Evolutionary conservation across 1,284 basidiomycete genomes (phyloP).

Genomic region (Ceratobasidium papillatum): DNA sequence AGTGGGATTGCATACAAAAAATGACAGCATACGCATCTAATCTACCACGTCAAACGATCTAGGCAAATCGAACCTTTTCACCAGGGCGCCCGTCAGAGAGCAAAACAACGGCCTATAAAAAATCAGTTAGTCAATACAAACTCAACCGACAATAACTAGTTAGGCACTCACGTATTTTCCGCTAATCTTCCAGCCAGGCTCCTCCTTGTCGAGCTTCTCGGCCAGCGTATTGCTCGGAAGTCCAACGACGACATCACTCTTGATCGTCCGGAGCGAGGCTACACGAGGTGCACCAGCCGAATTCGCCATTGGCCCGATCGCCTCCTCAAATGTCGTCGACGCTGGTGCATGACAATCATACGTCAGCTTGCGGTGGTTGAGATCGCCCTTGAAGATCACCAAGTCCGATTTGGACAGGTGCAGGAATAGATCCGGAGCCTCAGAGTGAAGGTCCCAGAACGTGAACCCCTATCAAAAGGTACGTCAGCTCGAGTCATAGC

Average conservation of each 20-base stretch:
- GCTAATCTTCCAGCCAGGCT: slow-evolving; percentile 97
- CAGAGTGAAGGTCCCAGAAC: slow-evolving; percentile 86
- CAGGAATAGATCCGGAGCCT: slow-evolving; percentile 94
- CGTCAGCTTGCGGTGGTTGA: slow-evolving; percentile 91
- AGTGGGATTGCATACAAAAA: not conserved
- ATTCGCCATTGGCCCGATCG: slow-evolving; percentile 93
- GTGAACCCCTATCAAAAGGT: slow-evolving; percentile 71
- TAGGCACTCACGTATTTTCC: slow-evolving; percentile 83
- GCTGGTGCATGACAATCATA: slow-evolving; percentile 94
- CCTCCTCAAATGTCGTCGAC: slow-evolving; percentile 88
- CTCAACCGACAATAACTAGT: not conserved
- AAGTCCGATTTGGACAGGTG: slow-evolving; percentile 90
- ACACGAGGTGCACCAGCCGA: slow-evolving; percentile 89
- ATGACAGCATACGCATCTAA: not conserved
- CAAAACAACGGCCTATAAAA: slow-evolving; percentile 78
- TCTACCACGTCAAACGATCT: not conserved
- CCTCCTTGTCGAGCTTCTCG: slow-evolving; percentile 82
- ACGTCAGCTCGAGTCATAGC: slow-evolving; percentile 48
- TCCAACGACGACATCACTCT: slow-evolving; percentile 65
- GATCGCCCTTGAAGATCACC: slow-evolving; percentile 96
- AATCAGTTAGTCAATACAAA: slow-evolving; percentile 39
- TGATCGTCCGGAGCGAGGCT: slow-evolving; percentile 86
- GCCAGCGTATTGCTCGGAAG: slow-evolving; percentile 70
- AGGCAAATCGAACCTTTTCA: slow-evolving; percentile 81
- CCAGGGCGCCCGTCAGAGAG: slow-evolving; percentile 86